Evolutionary conservation across 2,329 filamentous ascomycete genomes (phyloP).

Genomic region (Colletotrichum abscissum): DNA sequence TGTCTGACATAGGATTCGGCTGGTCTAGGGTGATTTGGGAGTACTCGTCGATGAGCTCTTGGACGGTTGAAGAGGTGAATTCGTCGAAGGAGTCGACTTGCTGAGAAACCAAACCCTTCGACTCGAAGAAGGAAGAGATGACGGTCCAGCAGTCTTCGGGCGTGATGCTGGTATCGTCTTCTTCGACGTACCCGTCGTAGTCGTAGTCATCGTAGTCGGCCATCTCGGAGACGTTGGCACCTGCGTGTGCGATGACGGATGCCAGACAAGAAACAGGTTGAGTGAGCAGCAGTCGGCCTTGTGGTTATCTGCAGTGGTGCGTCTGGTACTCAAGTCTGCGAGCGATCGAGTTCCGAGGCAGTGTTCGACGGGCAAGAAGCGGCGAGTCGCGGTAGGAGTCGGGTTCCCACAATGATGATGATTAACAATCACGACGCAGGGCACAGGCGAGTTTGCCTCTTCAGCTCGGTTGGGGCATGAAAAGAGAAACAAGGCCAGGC

Average conservation of each 20-base stretch:
- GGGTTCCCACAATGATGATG: conserved; percentile 12
- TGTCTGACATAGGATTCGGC: conserved; percentile 80
- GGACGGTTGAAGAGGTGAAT: conserved; percentile 93
- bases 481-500: not conserved
- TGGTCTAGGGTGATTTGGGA: conserved; percentile 93
- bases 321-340: conserved; percentile 7
- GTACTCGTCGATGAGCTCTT: conserved; percentile 94
- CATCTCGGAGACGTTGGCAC: conserved; percentile 49
- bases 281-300: not conserved
- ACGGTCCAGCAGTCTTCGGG: conserved; percentile 99
- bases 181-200: conserved; percentile 75
- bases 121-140: conserved; percentile 96
- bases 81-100: conserved; percentile 99
- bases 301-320: too few relatives aligned
- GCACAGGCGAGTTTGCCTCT: conserved; percentile 30
- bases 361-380: not conserved
- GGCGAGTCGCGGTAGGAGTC: conserved; percentile 14
- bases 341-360: conserved; percentile 4
- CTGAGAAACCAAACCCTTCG: conserved; percentile 95
- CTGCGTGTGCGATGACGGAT: not conserved
- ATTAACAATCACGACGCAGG: conserved; percentile 34
- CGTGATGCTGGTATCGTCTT: conserved; percentile 80
- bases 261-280: not conserved
- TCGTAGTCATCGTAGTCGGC: conserved; percentile 69
- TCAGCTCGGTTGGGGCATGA: conserved; percentile 21